These are phyloP conservation scores for Aristolochia fimbriata DNA, from an alignment of 164 flowering plant species.

Conservation along the genomic window DNA sequence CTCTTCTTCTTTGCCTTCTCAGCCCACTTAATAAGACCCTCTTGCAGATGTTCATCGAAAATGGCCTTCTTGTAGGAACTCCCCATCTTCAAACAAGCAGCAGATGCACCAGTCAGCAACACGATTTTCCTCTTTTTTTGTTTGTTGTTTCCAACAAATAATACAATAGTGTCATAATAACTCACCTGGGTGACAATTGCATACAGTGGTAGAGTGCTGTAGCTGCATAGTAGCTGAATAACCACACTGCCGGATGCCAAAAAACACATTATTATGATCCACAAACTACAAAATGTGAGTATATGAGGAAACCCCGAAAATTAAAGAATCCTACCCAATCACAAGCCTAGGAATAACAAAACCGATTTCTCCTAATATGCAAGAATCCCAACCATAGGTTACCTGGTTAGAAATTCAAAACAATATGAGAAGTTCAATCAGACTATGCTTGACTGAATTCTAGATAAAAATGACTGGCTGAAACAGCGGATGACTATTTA, in stretches of 20 bases:
- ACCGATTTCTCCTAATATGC: constrained; percentile 55
- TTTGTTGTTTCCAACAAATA: background rate
- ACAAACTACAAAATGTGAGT: background rate
- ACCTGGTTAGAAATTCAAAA: constrained; percentile 3
- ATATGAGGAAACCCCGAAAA: background rate
- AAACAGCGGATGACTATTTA: constrained; percentile 9
- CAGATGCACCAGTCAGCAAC: background rate
- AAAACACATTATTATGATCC: background rate
- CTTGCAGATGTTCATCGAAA: constrained; percentile 40
- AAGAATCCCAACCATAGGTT: constrained; percentile 42
- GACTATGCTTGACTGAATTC: background rate
- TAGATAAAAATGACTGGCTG: background rate
- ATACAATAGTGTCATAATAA: background rate
- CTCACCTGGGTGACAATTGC: constrained; percentile 61
- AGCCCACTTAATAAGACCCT: constrained; percentile 40
- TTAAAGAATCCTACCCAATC: constrained; percentile 37
- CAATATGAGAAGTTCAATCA: background rate
- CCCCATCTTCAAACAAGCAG: constrained; percentile 48
- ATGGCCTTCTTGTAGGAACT: constrained; percentile 35
- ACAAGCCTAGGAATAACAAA: constrained; percentile 52
- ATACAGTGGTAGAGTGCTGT: constrained; percentile 37
- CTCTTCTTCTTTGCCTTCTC: constrained; percentile 33
- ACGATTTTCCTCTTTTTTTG: background rate
- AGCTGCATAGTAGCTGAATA: constrained; percentile 29
- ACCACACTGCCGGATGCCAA: constrained; percentile 26